Conservation (phyloP, 371 early-diverging fungal genomes). For the Mortierella sp. region DNA sequence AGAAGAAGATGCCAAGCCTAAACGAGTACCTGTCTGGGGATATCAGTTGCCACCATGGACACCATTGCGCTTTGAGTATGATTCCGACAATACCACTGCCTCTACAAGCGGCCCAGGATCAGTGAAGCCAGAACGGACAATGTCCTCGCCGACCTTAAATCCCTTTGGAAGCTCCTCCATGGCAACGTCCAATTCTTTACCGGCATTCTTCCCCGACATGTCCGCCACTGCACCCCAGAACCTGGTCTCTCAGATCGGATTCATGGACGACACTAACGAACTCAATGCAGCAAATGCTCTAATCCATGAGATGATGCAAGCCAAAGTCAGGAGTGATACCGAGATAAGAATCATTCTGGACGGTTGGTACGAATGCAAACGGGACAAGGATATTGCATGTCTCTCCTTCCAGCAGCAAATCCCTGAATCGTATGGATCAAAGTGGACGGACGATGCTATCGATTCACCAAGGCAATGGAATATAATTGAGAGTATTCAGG, state of each 20-base stretch:
- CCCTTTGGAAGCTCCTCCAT: slow-evolving; percentile 22
- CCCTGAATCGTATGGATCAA: slow-evolving; percentile 5
- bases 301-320: slow-evolving; percentile 41
- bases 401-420: slow-evolving; percentile 28
- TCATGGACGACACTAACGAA: slow-evolving; percentile 52
- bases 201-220: slow-evolving; percentile 47
- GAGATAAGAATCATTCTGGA: slow-evolving; percentile 50
- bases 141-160: slow-evolving; percentile 42
- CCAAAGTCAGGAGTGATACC: slow-evolving; percentile 47
- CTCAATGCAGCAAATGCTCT: slow-evolving; percentile 41
- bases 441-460: slow-evolving; percentile 18
- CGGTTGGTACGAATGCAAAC: slow-evolving; percentile 54
- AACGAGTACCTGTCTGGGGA: slow-evolving; percentile 14
- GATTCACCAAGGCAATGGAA: slow-evolving; percentile 21
- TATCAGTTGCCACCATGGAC: slow-evolving; percentile 30
- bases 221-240: slow-evolving; percentile 52
- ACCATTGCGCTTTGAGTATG: slow-evolving; percentile 37
- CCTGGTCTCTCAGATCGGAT: slow-evolving; percentile 49
- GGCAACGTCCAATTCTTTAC: slow-evolving; percentile 28
- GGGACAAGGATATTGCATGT: slow-evolving; percentile 39
- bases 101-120: slow-evolving; percentile 22
- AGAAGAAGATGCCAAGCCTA: slow-evolving; percentile 33
- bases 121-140: slow-evolving; percentile 15
- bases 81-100: slow-evolving; percentile 36
- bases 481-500: slow-evolving; percentile 7